These are phyloP conservation scores for Podila clonocystis DNA, from an alignment of 192 early-diverging fungal genomes.

Conservation along the genomic window DNA sequence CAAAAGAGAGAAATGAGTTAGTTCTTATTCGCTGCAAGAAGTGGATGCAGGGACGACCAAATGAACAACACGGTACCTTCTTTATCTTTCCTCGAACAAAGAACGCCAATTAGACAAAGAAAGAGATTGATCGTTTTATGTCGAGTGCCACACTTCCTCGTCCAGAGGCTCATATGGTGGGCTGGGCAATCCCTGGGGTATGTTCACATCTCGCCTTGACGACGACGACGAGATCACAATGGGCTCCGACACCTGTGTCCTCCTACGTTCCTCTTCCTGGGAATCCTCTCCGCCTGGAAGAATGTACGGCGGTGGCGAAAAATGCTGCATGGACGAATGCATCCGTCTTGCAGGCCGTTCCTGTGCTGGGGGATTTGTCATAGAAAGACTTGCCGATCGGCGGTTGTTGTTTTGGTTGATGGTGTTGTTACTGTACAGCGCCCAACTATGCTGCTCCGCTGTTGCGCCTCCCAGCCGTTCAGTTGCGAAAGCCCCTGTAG, in stretches of 20 bases:
- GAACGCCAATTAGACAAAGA: neutral
- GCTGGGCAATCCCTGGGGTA: conserved; percentile 3
- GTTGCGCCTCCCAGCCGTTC: too few species aligned
- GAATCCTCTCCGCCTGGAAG: neutral
- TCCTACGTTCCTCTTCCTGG: neutral
- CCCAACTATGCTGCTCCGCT: too few species aligned
- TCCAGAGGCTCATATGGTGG: conserved; percentile 3
- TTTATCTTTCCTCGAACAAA: neutral
- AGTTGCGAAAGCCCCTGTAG: too few species aligned
- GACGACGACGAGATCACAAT: neutral
- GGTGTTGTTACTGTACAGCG: neutral
- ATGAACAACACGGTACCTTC: neutral
- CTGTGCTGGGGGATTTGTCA: neutral
- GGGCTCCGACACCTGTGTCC: neutral
- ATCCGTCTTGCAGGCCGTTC: neutral
- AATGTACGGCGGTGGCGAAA: neutral
- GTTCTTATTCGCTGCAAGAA: too few species aligned
- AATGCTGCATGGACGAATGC: neutral
- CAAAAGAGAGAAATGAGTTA: too few species aligned
- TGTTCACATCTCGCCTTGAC: neutral
- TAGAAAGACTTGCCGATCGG: neutral
- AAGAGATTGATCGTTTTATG: neutral
- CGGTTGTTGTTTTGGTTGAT: neutral
- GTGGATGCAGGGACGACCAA: too few species aligned
- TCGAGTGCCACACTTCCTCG: neutral